These are phyloP conservation scores for Rhizophagus prolifer DNA, from an alignment of 192 early-diverging fungal species.

Conservation along the genomic window DNA sequence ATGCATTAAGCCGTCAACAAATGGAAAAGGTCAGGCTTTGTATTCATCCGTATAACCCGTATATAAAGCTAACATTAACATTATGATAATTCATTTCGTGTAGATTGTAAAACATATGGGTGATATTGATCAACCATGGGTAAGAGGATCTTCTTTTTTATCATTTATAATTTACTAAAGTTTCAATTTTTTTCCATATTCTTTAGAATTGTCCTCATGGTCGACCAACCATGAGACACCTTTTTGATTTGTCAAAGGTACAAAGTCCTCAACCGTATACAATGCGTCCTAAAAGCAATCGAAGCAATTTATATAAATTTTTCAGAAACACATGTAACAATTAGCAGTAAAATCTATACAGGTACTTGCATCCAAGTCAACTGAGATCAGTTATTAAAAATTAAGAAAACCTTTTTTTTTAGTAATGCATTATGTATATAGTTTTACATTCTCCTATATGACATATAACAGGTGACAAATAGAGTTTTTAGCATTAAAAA, in stretches of 20 bases:
- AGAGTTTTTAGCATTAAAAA: no score
- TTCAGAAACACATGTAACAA: background rate
- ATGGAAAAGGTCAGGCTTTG: constrained; percentile 63
- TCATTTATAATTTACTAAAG: background rate
- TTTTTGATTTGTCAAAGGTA: constrained; percentile 51
- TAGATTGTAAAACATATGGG: constrained; percentile 80
- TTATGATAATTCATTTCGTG: background rate
- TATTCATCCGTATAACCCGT: background rate
- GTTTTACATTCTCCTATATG: no score
- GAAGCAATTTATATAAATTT: background rate
- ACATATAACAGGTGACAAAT: no score
- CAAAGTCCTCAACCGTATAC: background rate
- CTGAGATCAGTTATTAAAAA: no score
- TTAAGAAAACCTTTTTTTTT: no score
- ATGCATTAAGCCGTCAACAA: constrained; percentile 61
- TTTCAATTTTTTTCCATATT: background rate
- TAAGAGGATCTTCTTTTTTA: constrained; percentile 32
- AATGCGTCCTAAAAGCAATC: background rate
- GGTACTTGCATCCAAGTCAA: no score
- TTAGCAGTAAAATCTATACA: no score
- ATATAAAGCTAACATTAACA: no score
- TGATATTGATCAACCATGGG: constrained; percentile 90
- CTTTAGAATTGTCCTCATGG: constrained; percentile 93
- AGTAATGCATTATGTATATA: no score
- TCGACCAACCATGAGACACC: constrained; percentile 89